These are phyloP conservation scores for Boechera divaricarpa DNA, from an alignment of 345 rosid genomes.

Conservation along the genomic window DNA sequence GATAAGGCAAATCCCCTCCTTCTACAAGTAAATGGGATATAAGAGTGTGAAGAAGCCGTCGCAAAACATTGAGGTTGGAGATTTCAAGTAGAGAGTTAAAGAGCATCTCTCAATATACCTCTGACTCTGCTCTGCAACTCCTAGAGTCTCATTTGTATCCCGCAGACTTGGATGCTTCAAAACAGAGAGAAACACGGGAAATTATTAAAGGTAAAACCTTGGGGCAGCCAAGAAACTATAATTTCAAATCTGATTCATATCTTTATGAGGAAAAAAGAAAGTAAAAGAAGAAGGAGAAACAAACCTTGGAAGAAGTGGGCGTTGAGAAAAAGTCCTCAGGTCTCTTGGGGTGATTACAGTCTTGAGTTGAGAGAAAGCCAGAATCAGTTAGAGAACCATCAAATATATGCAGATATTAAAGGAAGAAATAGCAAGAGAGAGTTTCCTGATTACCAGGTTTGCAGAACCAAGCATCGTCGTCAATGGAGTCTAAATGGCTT, in stretches of 20 bases:
- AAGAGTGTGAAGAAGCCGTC: background rate
- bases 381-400: background rate
- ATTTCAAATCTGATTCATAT: background rate
- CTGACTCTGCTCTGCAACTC: conserved; percentile 31
- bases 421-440: background rate
- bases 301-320: conserved; percentile 50
- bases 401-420: background rate
- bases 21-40: conserved; percentile 40
- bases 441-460: conserved; percentile 58
- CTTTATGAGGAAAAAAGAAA: conserved; percentile 26
- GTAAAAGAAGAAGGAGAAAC: background rate
- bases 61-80: background rate
- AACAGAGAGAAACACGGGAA: conserved; percentile 12
- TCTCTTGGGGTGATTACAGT: conserved; percentile 84
- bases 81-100: background rate
- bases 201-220: background rate
- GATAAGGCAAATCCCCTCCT: conserved; percentile 60
- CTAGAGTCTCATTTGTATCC: conserved; percentile 19
- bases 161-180: conserved; percentile 28
- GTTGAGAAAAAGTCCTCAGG: conserved; percentile 75
- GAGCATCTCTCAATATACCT: conserved; percentile 33
- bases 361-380: conserved; percentile 44
- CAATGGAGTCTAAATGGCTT: conserved; percentile 36
- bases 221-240: background rate
- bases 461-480: conserved; percentile 85